A percentile compares a stretch with the other conserved stretches of the same genome.
Conservation (phyloP, 2,329 filamentous ascomycete genomes). For the Penicillium decumbens region DNA sequence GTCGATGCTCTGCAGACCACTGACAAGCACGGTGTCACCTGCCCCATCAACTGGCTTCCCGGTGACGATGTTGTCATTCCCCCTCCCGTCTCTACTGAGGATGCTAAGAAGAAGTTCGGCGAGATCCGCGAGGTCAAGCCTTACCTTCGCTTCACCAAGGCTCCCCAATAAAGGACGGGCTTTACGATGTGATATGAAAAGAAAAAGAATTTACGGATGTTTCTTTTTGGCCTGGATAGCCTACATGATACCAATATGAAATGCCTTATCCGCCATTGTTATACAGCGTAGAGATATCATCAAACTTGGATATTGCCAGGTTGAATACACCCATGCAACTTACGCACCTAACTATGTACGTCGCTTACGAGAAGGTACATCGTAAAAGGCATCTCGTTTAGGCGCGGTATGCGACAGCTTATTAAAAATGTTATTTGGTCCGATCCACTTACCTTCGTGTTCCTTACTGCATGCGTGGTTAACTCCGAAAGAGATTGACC, state of each 20-base stretch:
- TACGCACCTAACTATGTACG: not conserved
- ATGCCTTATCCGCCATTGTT: conserved; percentile 9
- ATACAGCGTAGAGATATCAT: not conserved
- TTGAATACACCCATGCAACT: not conserved
- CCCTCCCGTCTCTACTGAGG: conserved; percentile 72
- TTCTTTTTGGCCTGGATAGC: conserved; percentile 5
- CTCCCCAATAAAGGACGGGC: conserved; percentile 29
- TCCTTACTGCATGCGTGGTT: not conserved
- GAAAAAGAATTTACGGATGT: conserved; percentile 2
- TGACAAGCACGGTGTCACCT: conserved; percentile 83
- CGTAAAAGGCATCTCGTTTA: not conserved
- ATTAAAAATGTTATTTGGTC: not conserved
- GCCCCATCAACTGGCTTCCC: conserved; percentile 83
- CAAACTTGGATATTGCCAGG: too few relatives aligned
- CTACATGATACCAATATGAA: conserved; percentile 22
- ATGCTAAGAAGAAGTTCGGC: conserved; percentile 84
- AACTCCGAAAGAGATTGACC: not conserved
- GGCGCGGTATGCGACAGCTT: not conserved
- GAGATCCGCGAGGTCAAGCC: conserved; percentile 60
- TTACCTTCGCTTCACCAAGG: conserved; percentile 39
- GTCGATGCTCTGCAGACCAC: conserved; percentile 75
- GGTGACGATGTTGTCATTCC: conserved; percentile 92
- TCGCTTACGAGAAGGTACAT: not conserved
- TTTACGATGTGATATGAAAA: conserved; percentile 16
- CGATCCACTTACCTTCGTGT: not conserved